A percentile compares a stretch with the other conserved stretches of the same genome.
Conservation (phyloP, 495 filamentous ascomycete genomes). For the Chaetomium cochliodes region DNA sequence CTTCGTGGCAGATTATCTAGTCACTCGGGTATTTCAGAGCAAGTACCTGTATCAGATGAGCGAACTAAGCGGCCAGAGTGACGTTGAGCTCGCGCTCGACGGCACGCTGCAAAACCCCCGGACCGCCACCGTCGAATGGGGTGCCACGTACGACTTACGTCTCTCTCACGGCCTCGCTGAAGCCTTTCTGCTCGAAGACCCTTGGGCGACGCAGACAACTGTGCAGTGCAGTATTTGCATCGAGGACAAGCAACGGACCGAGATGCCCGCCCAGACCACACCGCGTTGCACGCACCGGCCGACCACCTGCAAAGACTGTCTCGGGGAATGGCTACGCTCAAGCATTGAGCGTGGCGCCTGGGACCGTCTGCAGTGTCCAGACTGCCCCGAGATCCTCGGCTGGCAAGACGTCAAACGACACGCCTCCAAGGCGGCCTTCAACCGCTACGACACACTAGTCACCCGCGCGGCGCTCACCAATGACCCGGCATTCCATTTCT, state of each 20-base stretch:
- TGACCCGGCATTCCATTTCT: constrained; percentile 44
- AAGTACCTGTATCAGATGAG: too few species aligned
- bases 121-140: too few species aligned
- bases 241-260: constrained; percentile 38
- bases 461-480: constrained; percentile 34
- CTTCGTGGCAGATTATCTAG: too few species aligned
- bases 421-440: constrained; percentile 35
- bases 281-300: constrained; percentile 37
- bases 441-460: constrained; percentile 38
- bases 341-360: constrained; percentile 36
- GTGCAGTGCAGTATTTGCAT: constrained; percentile 38
- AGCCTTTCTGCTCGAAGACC: too few species aligned
- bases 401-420: constrained; percentile 38
- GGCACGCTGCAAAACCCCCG: too few species aligned
- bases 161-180: too few species aligned
- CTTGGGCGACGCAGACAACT: neutral
- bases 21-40: too few species aligned
- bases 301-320: constrained; percentile 39
- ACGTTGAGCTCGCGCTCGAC: too few species aligned
- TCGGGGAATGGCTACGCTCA: constrained; percentile 38
- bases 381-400: constrained; percentile 40
- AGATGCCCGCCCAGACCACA: constrained; percentile 40
- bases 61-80: too few species aligned
- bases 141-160: too few species aligned
- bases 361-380: constrained; percentile 42